phyloP scores from a whole-genome alignment of 2,329 filamentous ascomycete species.

The Calonectria pteridis region DNA sequence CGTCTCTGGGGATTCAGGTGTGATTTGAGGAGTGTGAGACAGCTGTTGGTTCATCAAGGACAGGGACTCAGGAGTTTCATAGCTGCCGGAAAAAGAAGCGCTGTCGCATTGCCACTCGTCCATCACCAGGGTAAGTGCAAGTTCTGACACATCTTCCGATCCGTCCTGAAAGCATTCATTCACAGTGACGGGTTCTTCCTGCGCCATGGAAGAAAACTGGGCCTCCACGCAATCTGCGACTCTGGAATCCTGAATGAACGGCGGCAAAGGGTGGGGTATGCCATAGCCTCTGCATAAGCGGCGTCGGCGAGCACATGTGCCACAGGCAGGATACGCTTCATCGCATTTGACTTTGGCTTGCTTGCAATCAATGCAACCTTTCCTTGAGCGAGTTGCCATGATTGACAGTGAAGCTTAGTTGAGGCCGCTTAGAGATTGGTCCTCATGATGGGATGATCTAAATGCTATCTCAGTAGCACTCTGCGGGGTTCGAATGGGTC shows the following conservation, averaged over 20 bases:
- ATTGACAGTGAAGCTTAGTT: not conserved
- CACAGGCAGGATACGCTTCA: not conserved
- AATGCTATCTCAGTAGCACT: not conserved
- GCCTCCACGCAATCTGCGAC: not conserved
- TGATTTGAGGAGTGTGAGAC: not conserved
- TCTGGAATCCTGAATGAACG: not conserved
- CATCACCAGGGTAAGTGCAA: not conserved
- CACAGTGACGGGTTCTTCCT: not conserved
- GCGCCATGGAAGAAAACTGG: not conserved
- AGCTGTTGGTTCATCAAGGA: no score
- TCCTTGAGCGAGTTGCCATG: not conserved
- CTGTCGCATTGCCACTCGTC: not conserved
- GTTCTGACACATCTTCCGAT: not conserved
- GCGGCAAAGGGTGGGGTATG: not conserved
- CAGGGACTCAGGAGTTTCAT: not conserved
- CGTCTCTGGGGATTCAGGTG: accelerated
- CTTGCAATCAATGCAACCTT: constrained; percentile 1
- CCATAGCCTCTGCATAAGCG: not conserved
- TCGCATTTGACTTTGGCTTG: constrained; percentile 1
- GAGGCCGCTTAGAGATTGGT: not conserved
- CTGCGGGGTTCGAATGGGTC: not conserved
- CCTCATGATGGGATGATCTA: not conserved
- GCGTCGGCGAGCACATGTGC: not conserved
- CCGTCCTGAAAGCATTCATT: not conserved
- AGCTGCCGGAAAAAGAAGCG: not conserved